Conservation (phyloP, 163 green algal species). For the Picocystis sp. region DNA sequence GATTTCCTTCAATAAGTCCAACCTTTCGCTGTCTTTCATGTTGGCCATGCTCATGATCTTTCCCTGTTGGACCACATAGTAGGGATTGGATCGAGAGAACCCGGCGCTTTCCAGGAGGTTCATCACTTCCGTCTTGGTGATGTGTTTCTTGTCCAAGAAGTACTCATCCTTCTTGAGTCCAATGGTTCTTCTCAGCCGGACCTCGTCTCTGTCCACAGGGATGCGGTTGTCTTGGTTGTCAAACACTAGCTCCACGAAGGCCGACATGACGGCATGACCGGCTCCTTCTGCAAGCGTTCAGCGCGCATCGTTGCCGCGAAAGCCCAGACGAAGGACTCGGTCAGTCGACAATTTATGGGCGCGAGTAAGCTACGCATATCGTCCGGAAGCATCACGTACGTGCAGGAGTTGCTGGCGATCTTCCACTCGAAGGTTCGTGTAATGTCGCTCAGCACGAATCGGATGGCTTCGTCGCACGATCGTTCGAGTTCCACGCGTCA, state of each 20-base stretch:
- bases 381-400: constrained; percentile 28
- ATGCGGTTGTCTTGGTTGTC: constrained; percentile 88
- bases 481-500: neutral
- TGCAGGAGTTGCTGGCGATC: constrained; percentile 81
- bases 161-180: constrained; percentile 91
- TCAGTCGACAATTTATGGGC: neutral
- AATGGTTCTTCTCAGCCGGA: constrained; percentile 80
- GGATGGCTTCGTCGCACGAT: constrained; percentile 57
- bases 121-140: constrained; percentile 82
- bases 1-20: constrained; percentile 97
- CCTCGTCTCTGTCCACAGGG: constrained; percentile 74
- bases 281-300: constrained; percentile 58
- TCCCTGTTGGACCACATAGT: constrained; percentile 97
- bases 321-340: neutral
- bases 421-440: constrained; percentile 45
- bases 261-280: constrained; percentile 62
- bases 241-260: constrained; percentile 94
- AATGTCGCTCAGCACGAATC: constrained; percentile 92
- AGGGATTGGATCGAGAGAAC: constrained; percentile 89
- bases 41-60: constrained; percentile 61
- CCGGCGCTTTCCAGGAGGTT: constrained; percentile 90
- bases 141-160: constrained; percentile 78
- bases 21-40: constrained; percentile 72
- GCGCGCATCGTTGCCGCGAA: too few species aligned
- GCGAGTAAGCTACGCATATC: neutral